These are phyloP conservation scores for Graphium sp. DNA, from an alignment of 2,329 filamentous ascomycete species.

Conservation along the genomic window DNA sequence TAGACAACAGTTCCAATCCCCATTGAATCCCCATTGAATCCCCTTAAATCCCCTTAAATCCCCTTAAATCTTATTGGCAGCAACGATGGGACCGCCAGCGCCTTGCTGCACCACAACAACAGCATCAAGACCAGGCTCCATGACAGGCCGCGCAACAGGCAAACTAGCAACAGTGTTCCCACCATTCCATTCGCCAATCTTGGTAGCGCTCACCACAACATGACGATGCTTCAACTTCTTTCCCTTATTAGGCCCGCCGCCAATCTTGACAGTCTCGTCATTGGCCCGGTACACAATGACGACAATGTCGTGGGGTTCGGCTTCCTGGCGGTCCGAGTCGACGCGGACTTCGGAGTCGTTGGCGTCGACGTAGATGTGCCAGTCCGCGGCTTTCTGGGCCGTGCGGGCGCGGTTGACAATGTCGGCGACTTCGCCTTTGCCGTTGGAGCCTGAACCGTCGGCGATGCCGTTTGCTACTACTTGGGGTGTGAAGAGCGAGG, in stretches of 20 bases:
- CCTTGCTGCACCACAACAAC: constrained; percentile 12
- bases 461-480: constrained; percentile 13
- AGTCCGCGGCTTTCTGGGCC: constrained; percentile 8
- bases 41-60: constrained; percentile 1
- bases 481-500: constrained; percentile 14
- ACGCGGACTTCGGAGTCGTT: constrained; percentile 9
- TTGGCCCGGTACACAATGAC: constrained; percentile 12
- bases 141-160: constrained; percentile 8
- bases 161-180: constrained; percentile 12
- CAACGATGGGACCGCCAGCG: constrained; percentile 11
- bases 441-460: constrained; percentile 10
- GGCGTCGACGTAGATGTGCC: constrained; percentile 10
- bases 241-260: constrained; percentile 16
- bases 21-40: too few species aligned
- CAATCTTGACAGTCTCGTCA: constrained; percentile 12
- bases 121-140: constrained; percentile 10
- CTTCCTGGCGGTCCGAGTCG: constrained; percentile 9
- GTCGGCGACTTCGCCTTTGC: constrained; percentile 10
- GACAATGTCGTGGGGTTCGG: constrained; percentile 7
- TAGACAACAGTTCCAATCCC: too few species aligned
- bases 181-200: constrained; percentile 17
- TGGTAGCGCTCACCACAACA: constrained; percentile 12
- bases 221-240: constrained; percentile 16
- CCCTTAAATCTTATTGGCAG: constrained; percentile 8
- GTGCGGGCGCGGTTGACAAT: constrained; percentile 10